Base-by-base conservation (phyloP, 208 protist genomes). In the Crithidia expoeki region DNA sequence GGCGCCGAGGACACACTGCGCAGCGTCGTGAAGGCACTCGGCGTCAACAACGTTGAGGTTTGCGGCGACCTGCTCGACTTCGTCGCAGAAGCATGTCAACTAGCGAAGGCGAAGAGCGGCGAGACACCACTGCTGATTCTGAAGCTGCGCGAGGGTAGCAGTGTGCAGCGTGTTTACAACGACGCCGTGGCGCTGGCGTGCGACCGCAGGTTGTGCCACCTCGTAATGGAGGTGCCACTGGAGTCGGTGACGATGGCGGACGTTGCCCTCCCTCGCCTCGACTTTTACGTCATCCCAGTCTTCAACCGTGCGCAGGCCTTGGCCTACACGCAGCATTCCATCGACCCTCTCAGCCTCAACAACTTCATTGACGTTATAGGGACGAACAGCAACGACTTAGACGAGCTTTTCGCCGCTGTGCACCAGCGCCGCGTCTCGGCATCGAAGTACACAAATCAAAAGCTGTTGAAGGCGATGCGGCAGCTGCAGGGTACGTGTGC, bases 31-130 rank as follows among this genome's bases (percentile, higher is more conserved):
- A 85, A 89, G 59, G 82, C 86, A 2, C 65, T 94, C 6, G 86
- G 86, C 12, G 85, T 94, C 5, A 81, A 85, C 40, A 94, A 91
- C 46, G 77, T 92, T 19, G 89, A 94, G 11, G 81, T 84, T 2
- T 94, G 89, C 61, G 86, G 89, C n/a, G 86, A 94, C 55, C 52
- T 94, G 53, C 69, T 89, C 21, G 85, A 90, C 55, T 94, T 94
- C 46, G 80, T 86, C 0, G 76, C 63, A 0, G 81, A 82, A 19
- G 72, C 72, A 44, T 83, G 71, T 30, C 64, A 59, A 72, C 64
- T 74, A 65, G 36, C 74, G 14, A 82, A 81, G 46, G 32, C 67
- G 4, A 77, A 79, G 63, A 67, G 79, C 53, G 88, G 88, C 42
- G 50, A 59, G 34, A 74, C 83, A 0, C 90, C 90, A 40, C 78